A percentile compares a stretch with the other conserved stretches of the same genome.
Conservation (phyloP, 768 basidiomycete genomes). For the Psilocybe cubensis region DNA sequence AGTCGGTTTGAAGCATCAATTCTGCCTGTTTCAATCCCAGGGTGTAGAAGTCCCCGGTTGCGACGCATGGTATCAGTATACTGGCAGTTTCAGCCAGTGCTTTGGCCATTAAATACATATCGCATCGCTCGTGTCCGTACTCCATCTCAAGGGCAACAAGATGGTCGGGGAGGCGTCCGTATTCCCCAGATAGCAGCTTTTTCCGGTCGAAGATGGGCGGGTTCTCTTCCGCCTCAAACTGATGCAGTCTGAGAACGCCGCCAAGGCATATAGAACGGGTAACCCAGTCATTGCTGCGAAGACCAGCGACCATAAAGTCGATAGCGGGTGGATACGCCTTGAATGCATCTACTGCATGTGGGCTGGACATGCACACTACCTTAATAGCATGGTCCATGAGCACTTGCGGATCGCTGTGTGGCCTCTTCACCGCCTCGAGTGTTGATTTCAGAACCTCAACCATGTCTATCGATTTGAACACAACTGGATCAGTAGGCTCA, state of each 20-base stretch:
- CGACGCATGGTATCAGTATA: conserved; percentile 52
- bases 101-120: conserved; percentile 45
- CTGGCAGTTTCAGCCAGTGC: conserved; percentile 47
- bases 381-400: conserved; percentile 56
- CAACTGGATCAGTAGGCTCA: conserved; percentile 36
- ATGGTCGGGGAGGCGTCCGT: conserved; percentile 46
- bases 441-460: conserved; percentile 46
- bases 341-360: conserved; percentile 48
- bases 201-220: conserved; percentile 50
- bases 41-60: conserved; percentile 50
- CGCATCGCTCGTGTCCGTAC: conserved; percentile 52
- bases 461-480: conserved; percentile 45
- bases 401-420: conserved; percentile 26
- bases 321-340: conserved; percentile 45
- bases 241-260: conserved; percentile 56
- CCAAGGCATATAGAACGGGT: conserved; percentile 54
- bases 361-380: conserved; percentile 45
- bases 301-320: conserved; percentile 54
- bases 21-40: conserved; percentile 53
- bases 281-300: conserved; percentile 58
- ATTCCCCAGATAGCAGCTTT: conserved; percentile 42
- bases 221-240: conserved; percentile 45
- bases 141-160: conserved; percentile 47
- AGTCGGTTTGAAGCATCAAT: conserved; percentile 60
- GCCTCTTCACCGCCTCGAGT: conserved; percentile 46